These are phyloP conservation scores for Hygrocybe punicea DNA, from an alignment of 768 basidiomycete genomes.

Conservation along the genomic window DNA sequence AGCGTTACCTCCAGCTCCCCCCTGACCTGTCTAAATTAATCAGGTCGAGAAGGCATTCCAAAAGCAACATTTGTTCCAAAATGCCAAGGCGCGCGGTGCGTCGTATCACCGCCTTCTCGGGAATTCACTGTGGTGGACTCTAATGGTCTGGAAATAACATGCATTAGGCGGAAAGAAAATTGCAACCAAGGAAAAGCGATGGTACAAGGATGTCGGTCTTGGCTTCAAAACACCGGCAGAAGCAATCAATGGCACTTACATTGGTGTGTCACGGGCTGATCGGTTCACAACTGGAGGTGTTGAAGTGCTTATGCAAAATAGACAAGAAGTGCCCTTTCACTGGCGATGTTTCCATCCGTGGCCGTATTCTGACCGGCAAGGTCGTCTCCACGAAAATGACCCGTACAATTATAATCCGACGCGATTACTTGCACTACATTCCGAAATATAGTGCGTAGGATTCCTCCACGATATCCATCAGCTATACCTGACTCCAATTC, in stretches of 20 bases:
- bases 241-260: conserved; percentile 94
- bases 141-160: neutral
- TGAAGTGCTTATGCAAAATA: conserved; percentile 27
- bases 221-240: conserved; percentile 96
- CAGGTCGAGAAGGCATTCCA: conserved; percentile 97
- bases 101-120: conserved; percentile 23
- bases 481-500: conserved; percentile 5
- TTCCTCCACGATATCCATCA: neutral
- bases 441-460: conserved; percentile 89
- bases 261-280: conserved; percentile 54
- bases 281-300: neutral
- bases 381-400: conserved; percentile 99
- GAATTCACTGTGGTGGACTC: conserved; percentile 11
- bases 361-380: conserved; percentile 96
- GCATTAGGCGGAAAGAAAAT: conserved; percentile 80
- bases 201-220: conserved; percentile 98
- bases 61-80: conserved; percentile 98
- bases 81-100: conserved; percentile 89
- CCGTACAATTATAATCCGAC: conserved; percentile 94
- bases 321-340: conserved; percentile 99
- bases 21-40: neutral
- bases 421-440: conserved; percentile 93
- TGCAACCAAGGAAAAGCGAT: conserved; percentile 91
- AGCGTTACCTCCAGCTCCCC: neutral
- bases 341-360: conserved; percentile 94